phyloP scores from a whole-genome alignment of 2,329 filamentous ascomycete genomes.

The Sarocladium brachiariae region DNA sequence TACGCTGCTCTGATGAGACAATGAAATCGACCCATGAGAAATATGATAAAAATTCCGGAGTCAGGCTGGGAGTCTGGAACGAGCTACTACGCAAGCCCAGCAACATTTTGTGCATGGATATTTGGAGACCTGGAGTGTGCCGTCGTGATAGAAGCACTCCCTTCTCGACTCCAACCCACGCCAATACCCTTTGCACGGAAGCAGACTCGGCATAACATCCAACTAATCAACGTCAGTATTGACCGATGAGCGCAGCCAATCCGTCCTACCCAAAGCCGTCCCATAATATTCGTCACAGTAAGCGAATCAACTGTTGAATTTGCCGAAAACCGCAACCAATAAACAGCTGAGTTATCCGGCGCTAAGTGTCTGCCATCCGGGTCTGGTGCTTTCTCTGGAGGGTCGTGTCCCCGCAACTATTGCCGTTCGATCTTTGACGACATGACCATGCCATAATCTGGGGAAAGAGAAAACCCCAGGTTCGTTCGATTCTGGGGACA shows the following conservation, averaged over 20 bases:
- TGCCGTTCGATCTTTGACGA: not conserved
- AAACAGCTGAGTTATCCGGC: not conserved
- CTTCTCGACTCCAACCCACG: not conserved
- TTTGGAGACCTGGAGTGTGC: too few relatives aligned
- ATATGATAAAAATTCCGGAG: not conserved
- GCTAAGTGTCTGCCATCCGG: not conserved
- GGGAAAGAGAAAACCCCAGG: too few relatives aligned
- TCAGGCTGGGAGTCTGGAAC: not conserved
- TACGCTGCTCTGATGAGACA: not conserved
- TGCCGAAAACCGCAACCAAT: not conserved
- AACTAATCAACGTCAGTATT: not conserved
- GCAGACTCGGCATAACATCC: not conserved
- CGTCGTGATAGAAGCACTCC: not conserved
- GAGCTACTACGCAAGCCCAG: not conserved
- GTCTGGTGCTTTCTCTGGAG: not conserved
- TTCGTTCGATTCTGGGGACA: too few relatives aligned
- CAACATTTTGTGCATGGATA: not conserved
- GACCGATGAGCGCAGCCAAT: not conserved
- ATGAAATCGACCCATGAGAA: not conserved
- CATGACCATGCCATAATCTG: not conserved
- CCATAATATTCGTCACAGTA: not conserved
- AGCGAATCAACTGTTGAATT: not conserved
- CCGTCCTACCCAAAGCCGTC: not conserved
- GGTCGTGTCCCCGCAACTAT: not conserved
- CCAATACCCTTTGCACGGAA: not conserved